A percentile compares a stretch with the other conserved stretches of the same genome.
These are phyloP conservation scores for Casaregolazyma lundiana DNA, from an alignment of 1,139 yeast genomes.

Conservation along the genomic window DNA sequence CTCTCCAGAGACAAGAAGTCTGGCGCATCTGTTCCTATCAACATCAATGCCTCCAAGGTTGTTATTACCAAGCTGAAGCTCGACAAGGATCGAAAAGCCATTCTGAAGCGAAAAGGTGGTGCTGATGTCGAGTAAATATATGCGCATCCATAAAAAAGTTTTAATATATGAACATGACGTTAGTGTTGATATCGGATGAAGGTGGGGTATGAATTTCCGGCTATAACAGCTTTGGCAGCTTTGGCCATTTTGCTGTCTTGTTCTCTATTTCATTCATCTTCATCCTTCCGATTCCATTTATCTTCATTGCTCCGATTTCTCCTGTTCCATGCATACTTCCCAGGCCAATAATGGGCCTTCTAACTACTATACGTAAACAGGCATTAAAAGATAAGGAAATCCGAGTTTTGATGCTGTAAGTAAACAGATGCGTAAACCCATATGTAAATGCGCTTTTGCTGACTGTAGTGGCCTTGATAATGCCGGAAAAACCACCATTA, in stretches of 20 bases:
- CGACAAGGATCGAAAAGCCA: conserved; percentile 98
- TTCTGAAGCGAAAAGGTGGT: conserved; percentile 93
- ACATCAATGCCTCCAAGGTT: conserved; percentile 98
- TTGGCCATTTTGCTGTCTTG: no score
- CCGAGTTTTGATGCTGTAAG: conserved; percentile 58
- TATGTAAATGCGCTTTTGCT: no score
- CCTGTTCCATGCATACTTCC: background rate
- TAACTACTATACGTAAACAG: conserved; percentile 77
- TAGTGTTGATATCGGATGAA: no score
- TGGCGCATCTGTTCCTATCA: conserved; percentile 97
- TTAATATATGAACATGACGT: background rate
- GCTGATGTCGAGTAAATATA: conserved; percentile 54
- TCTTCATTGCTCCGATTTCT: no score
- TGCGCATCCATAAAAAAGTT: conserved; percentile 11
- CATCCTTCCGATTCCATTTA: background rate
- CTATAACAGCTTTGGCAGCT: no score
- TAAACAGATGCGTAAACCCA: no score
- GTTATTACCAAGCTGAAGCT: conserved; percentile 97
- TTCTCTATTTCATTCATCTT: background rate
- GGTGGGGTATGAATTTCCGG: no score
- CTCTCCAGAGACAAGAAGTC: conserved; percentile 96
- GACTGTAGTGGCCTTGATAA: conserved; percentile 65
- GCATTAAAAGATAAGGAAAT: conserved; percentile 74
- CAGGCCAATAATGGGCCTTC: conserved; percentile 62
- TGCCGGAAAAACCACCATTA: conserved; percentile 82